These are phyloP conservation scores for Nothophoma quercina DNA, from an alignment of 2,329 filamentous ascomycete species.

Conservation along the genomic window DNA sequence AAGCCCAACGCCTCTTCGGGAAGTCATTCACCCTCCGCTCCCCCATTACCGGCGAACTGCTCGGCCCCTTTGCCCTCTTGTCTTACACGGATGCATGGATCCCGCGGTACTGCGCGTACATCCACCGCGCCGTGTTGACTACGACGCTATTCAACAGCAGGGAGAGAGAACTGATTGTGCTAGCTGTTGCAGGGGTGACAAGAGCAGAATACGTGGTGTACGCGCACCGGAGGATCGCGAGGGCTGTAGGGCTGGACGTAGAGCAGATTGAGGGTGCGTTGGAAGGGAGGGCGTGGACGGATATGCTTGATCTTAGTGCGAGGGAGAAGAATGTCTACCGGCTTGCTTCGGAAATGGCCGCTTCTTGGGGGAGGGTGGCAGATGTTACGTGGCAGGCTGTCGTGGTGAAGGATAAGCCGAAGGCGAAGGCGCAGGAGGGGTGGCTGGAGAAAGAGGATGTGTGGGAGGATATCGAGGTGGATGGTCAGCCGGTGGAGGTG, in stretches of 20 bases:
- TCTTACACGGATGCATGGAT: slow-evolving; percentile 11
- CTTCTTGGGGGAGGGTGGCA: slow-evolving; percentile 2
- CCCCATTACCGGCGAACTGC: slow-evolving; percentile 2
- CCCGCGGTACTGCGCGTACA: slow-evolving; percentile 6
- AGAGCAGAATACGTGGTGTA: neutral
- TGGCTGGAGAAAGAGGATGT: slow-evolving; percentile 7
- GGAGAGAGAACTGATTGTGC: slow-evolving; percentile 2
- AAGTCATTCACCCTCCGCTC: slow-evolving; percentile 3
- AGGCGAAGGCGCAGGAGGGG: neutral
- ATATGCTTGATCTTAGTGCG: neutral
- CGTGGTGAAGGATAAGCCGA: neutral
- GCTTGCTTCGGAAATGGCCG: slow-evolving; percentile 8
- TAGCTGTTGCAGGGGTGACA: neutral
- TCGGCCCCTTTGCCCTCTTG: slow-evolving; percentile 11
- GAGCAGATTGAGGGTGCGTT: neutral
- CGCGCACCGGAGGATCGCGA: neutral
- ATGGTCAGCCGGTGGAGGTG: neutral
- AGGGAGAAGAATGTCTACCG: slow-evolving; percentile 2
- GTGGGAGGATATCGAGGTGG: neutral
- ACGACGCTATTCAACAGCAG: slow-evolving; percentile 3
- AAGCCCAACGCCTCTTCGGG: slow-evolving; percentile 15
- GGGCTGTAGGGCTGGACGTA: neutral
- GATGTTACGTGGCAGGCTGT: slow-evolving; percentile 4
- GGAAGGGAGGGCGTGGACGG: neutral
- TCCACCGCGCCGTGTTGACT: neutral